Evolutionary conservation across 805 yeast species (phyloP), one percentile per base, ranked within the genome.

Genomic region (Candida chauliodis): DNA sequence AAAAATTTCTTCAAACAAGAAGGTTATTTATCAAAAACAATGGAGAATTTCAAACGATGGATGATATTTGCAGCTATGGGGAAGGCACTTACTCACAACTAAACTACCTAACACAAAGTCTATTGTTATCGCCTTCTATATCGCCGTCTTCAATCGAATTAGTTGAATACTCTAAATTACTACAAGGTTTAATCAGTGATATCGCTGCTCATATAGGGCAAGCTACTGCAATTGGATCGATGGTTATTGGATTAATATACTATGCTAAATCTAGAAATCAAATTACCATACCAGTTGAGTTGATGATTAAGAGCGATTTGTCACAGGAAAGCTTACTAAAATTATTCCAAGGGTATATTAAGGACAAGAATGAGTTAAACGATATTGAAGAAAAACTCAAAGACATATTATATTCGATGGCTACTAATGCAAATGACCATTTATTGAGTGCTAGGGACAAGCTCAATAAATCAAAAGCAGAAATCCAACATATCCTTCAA

Each of bases 201-300:
- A 73, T 81, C 8, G 73, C 79, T 8, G 93, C 95, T 0, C 95
- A 86, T 58, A 60, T 87, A 26, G 95, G 95, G 5, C 95, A 87
- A 56, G 85, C 93, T 1, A 75, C 82, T 0, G 81, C 89, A 0
- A 68, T 87, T 9, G 79, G 87, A 1, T 71, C 83, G 2, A 68
- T 76, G 58, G 66, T 87, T 10, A 61, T 82, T 36, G 85, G 84
- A 0, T 53, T 80, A 34, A 64, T 66, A 17, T 84, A 71, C 56
- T 80, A 78, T 55, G 80, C 84, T 0, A 53, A 58, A 15, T 52
- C 63, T 22, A 67, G 74, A 19, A 69, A 73, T 41, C 73, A 68
- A 30, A 67, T 84, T 10, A 69, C 78, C 23, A 56, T 87, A 29
- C 95, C 95, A 0, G 51, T 76, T 2, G 85, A 81, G 34, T 38